These are phyloP conservation scores for Trametes gibbosa DNA, from an alignment of 768 basidiomycete species.

Conservation along the genomic window DNA sequence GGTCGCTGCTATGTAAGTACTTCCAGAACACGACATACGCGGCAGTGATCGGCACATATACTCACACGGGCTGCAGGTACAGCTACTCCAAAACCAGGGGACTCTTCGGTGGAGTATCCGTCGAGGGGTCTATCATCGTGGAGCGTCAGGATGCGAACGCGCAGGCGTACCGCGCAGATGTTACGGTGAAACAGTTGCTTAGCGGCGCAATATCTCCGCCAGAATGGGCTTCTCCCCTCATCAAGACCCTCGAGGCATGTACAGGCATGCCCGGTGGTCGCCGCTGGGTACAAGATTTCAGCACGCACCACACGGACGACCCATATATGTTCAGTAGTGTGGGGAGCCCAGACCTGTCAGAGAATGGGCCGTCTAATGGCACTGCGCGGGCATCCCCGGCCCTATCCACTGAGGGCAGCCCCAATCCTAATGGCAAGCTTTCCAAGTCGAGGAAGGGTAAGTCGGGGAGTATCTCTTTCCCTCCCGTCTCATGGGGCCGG, in stretches of 20 bases:
- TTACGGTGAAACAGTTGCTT: conserved; percentile 77
- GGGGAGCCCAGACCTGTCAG: conserved; percentile 37
- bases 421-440: conserved; percentile 26
- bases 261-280: conserved; percentile 67
- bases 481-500: conserved; percentile 63
- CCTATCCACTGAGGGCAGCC: conserved; percentile 2
- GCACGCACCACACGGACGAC: conserved; percentile 27
- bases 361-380: conserved; percentile 21
- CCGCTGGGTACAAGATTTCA: conserved; percentile 62
- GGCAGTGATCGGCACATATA: background rate
- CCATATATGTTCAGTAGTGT: conserved; percentile 61
- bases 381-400: background rate
- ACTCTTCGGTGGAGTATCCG: conserved; percentile 87
- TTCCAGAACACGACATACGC: background rate
- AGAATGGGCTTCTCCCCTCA: conserved; percentile 73
- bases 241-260: conserved; percentile 69
- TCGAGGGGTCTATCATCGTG: conserved; percentile 88
- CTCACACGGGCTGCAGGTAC: conserved; percentile 50
- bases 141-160: conserved; percentile 93
- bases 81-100: conserved; percentile 92
- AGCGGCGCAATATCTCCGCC: conserved; percentile 74
- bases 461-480: conserved; percentile 44
- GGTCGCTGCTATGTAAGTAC: conserved; percentile 80
- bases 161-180: conserved; percentile 72
- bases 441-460: conserved; percentile 47